Base-by-base conservation (phyloP, 352 stramenopile genomes). In the Phytophthora cactorum region DNA sequence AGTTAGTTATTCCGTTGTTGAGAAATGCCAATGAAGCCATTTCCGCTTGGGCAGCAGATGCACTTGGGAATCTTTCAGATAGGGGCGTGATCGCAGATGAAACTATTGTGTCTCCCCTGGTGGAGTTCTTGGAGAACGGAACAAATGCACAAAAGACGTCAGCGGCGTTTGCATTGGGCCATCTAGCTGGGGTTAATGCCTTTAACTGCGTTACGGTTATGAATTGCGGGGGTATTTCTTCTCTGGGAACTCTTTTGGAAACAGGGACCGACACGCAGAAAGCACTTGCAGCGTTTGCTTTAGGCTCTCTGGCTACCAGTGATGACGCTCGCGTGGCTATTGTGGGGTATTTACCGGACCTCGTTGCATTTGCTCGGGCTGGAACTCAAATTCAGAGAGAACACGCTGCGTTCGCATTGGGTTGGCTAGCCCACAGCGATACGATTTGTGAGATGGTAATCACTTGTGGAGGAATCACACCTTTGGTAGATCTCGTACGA, bases 91-190 rank as follows among this genome's bases (percentile, higher is more conserved):
- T 57, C 38, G 36, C 36, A 11, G 36, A 58, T 12, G 34, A 36
- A 49, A 27, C 22, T 5, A 58, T 58, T 27, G 36, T 58, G 39
- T 45, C 22, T 28, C 32, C 52, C 8, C 25, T 58, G 25, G 17
- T 49, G 36, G 36, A 58, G 12, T 32, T 49, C 34, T 31, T 58
- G 52, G 52, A 58, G 34, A 49, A 25, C 32, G 52, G 52, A 28
- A 36, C 34, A 28, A 47, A 14, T 45, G 34, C 52, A 27, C 52
- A 49, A 49, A 46, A 58, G 15, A 27, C 25, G n/a, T 46, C 52
- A 22, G 52, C 52, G 8, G 51, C 59, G 14, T 60, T 54, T 53
- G 59, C 50, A 5, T 43, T 67, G 22, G 43, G 46, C 4, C 34
- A 50, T 53, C 15, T 67, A 10, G 59, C 50, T 31, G 29, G 38